Evolutionary conservation across 345 rosid species (phyloP).

Genomic region (Turnera subulata): DNA sequence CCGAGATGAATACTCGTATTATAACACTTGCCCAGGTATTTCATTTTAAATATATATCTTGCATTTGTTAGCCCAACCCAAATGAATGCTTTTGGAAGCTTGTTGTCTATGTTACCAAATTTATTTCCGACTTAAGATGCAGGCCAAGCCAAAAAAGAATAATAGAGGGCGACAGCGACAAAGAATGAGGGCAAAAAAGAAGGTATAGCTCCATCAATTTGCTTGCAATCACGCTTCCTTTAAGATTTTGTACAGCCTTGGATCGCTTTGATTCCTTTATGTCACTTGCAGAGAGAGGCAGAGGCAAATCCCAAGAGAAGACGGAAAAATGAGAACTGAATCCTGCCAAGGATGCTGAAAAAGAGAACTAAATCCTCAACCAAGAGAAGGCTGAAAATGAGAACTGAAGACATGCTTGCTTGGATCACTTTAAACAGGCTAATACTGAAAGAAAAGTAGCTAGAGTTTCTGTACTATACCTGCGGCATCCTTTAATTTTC

Average conservation of each 20-base stretch:
- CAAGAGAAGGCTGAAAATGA: no score
- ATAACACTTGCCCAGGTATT: constrained; percentile 43
- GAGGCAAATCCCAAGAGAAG: no score
- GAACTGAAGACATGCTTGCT: no score
- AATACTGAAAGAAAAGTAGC: no score
- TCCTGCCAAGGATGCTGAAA: no score
- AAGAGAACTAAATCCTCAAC: no score
- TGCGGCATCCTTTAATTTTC: no score
- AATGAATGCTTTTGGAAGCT: not conserved
- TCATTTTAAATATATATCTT: no score
- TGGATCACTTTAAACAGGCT: no score
- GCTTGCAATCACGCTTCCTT: not conserved
- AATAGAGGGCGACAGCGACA: constrained; percentile 35
- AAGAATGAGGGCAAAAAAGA: constrained; percentile 31
- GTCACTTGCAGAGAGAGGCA: constrained; percentile 24
- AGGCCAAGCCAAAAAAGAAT: constrained; percentile 33
- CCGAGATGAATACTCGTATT: constrained; percentile 49
- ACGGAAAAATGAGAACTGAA: no score
- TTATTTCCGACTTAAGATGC: constrained; percentile 7
- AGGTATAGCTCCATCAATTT: constrained; percentile 30
- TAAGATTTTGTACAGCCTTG: not conserved
- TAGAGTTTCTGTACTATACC: no score
- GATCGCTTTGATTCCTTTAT: not conserved
- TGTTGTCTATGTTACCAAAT: not conserved
- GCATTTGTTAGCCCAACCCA: not conserved